Base-by-base conservation (phyloP, 2,329 filamentous ascomycete genomes). In the Lojkania enalia region DNA sequence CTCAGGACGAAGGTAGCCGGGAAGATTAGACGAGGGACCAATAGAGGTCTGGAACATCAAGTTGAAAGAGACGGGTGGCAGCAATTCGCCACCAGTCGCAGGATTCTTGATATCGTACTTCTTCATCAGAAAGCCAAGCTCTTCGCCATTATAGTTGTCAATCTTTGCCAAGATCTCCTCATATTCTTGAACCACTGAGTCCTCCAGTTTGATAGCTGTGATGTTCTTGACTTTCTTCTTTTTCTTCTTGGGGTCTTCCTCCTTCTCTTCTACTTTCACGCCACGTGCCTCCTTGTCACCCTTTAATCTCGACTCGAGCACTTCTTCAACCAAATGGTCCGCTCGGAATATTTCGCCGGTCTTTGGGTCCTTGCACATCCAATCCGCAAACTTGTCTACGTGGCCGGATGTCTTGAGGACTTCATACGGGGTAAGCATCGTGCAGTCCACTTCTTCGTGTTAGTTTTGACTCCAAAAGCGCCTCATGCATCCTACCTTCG, bases 361-460 rank as follows among this genome's bases (percentile, higher is more conserved):
- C 80, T 95, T 95, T 52, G 92, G 90, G 72, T 99, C 94, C 74
- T 95, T 96, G 84, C 89, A 96, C 91, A 97, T 96, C 89, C 88
- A 97, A 72, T 97, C 92, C 72, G 90, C 88, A 66, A 97, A 97
- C 74, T 95, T 95, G 72, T 96, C 92, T 55, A 97, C 94, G 75
- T 99, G 94, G 54, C 94, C 94, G 70, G 72, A 75, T 2, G 92
- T 96, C 81, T 97, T 95, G 66, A 99, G 82, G 27, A 99, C 89
- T 36, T 94, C 88, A 63, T 94, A 84, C 23, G 94, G 94, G 30
- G 94, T 99, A 66, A 99, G 74, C 74, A 92, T 94, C 29, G 88
- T 94, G 76, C 90, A 95, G 75, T 96, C 91, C 55, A 96, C 84
- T 60, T 35, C 19, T 5, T 31, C 20, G 4, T 33, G 54, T 63